A percentile compares a stretch with the other conserved stretches of the same genome.
Evolutionary conservation across 73 alveolate species (phyloP).

Genomic region (Paramecium caudatum): DNA sequence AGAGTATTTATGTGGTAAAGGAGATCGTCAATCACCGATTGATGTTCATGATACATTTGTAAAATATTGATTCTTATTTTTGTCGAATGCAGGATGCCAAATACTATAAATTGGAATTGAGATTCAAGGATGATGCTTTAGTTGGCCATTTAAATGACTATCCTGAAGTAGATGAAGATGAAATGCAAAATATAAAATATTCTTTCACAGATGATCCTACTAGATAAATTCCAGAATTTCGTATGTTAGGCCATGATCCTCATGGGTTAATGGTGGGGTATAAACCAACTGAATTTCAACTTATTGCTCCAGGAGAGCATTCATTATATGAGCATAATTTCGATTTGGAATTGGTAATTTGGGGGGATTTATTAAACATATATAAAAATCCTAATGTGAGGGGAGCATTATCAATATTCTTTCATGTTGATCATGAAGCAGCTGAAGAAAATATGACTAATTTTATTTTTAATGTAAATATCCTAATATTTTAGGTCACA

Average conservation of each 20-base stretch:
- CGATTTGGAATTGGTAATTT: slow-evolving; percentile 1
- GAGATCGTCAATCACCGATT: slow-evolving; percentile 26
- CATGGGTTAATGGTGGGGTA: slow-evolving; percentile 63
- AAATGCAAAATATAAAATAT: background rate
- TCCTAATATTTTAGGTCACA: background rate
- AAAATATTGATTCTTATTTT: background rate
- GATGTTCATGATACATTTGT: background rate
- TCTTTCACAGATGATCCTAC: slow-evolving; percentile 28
- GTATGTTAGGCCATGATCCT: slow-evolving; percentile 57
- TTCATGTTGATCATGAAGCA: background rate
- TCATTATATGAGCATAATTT: background rate
- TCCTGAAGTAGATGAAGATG: no score
- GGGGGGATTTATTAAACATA: slow-evolving; percentile 44
- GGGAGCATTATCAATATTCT: slow-evolving; percentile 33
- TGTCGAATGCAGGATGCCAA: slow-evolving; percentile 20
- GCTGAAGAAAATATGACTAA: background rate
- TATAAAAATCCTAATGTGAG: slow-evolving; percentile 22
- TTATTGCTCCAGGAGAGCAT: slow-evolving; percentile 43
- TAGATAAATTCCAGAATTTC: slow-evolving; percentile 48
- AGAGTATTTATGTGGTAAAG: slow-evolving; percentile 45
- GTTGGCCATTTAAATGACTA: background rate
- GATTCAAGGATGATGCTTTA: slow-evolving; percentile 38
- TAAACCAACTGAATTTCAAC: slow-evolving; percentile 40
- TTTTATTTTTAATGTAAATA: slow-evolving; percentile 14
- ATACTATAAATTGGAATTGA: slow-evolving; percentile 52